Conservation (phyloP, 2,329 filamentous ascomycete genomes). For the Phyllosticta citriasiana region DNA sequence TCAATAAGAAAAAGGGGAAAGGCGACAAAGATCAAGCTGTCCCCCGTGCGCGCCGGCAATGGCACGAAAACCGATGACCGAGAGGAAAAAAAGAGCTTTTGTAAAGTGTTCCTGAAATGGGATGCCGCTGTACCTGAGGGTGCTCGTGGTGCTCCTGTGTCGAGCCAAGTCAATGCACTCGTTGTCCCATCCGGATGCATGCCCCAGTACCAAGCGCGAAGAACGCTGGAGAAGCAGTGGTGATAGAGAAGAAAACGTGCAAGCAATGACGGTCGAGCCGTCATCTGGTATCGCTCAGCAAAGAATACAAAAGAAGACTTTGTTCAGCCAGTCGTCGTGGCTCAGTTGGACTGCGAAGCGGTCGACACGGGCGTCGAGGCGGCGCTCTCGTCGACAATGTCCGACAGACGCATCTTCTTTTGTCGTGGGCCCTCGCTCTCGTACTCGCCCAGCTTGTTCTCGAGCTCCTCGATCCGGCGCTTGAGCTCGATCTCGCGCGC, state of each 20-base stretch:
- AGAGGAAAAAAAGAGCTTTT: neutral
- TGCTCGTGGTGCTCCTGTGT: neutral
- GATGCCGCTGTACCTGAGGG: neutral
- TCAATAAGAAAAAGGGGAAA: neutral
- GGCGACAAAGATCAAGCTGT: neutral
- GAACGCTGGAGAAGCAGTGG: neutral
- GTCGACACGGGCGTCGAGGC: constrained; percentile 24
- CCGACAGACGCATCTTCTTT: constrained; percentile 48
- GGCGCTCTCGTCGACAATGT: constrained; percentile 39
- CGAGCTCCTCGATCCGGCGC: constrained; percentile 61
- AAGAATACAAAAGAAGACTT: neutral
- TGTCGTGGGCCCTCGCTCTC: constrained; percentile 36
- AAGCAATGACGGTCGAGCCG: neutral
- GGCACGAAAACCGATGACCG: neutral
- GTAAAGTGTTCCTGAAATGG: neutral
- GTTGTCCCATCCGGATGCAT: neutral
- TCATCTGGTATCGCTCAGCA: constrained; percentile 8
- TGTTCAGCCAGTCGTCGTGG: neutral
- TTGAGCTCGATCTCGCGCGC: constrained; percentile 73
- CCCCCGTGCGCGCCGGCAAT: neutral
- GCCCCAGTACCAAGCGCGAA: neutral
- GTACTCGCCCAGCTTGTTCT: constrained; percentile 19
- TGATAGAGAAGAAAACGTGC: neutral
- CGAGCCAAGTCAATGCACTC: neutral
- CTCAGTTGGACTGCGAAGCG: constrained; percentile 10